Percentiles rank a stretch among this genome's conserved stretches.
Evolutionary conservation across 2,329 filamentous ascomycete species (phyloP).

Genomic region (Phyllosticta capitalensis): DNA sequence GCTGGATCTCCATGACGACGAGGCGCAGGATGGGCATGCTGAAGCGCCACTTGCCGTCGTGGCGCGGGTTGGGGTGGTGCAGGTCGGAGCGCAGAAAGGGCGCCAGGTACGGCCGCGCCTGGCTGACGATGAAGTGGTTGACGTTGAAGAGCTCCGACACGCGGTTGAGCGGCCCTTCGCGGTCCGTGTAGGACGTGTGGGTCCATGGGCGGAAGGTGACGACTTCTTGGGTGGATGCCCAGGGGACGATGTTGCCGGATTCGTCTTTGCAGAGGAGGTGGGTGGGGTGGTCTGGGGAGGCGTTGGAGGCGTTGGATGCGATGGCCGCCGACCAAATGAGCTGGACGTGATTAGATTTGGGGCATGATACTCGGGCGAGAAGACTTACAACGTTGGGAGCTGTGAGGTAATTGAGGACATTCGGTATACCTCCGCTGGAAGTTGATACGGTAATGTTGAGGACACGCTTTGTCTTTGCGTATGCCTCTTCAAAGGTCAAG

Average conservation of each 20-base stretch:
- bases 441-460: constrained; percentile 87
- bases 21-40: constrained; percentile 52
- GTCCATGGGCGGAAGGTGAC: constrained; percentile 62
- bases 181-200: constrained; percentile 38
- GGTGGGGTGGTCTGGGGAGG: constrained; percentile 55
- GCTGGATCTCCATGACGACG: constrained; percentile 65
- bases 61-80: constrained; percentile 57
- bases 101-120: constrained; percentile 80
- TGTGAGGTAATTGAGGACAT: constrained; percentile 82
- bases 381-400: constrained; percentile 77
- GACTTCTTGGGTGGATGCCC: constrained; percentile 49
- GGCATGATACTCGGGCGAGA: background rate
- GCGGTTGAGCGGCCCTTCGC: constrained; percentile 57
- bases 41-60: constrained; percentile 50
- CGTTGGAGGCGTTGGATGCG: constrained; percentile 60
- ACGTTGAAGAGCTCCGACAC: constrained; percentile 82
- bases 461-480: constrained; percentile 71
- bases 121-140: constrained; percentile 90
- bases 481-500: constrained; percentile 88
- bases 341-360: constrained; percentile 28
- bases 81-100: constrained; percentile 76
- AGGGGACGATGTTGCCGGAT: constrained; percentile 61
- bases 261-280: constrained; percentile 71
- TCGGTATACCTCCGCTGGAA: constrained; percentile 66
- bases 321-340: constrained; percentile 74